phyloP scores from a whole-genome alignment of 768 basidiomycete species.

The Russula dissimulans region DNA sequence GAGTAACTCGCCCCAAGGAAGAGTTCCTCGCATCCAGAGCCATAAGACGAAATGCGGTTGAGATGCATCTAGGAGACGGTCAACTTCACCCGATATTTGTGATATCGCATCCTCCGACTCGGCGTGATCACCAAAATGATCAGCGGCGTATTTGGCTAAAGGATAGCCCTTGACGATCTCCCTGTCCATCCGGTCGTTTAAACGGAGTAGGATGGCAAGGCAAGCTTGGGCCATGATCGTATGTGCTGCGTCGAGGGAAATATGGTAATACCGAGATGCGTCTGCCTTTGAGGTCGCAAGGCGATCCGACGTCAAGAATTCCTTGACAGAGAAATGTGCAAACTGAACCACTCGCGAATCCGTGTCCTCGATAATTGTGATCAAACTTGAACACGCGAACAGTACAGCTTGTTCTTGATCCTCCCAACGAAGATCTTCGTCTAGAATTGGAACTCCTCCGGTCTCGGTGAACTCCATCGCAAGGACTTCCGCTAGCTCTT shows the following conservation, averaged over 20 bases:
- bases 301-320: not conserved
- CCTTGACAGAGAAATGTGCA: constrained; percentile 1
- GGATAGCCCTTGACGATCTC: not conserved
- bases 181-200: not conserved
- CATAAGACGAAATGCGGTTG: not conserved
- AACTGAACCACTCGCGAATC: not conserved
- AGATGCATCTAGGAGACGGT: not conserved
- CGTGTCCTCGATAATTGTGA: not conserved
- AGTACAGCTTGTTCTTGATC: not conserved
- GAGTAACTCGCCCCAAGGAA: not conserved
- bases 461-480: not conserved
- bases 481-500: not conserved
- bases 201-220: not conserved
- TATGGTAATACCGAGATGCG: not conserved
- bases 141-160: not conserved
- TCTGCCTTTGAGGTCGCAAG: not conserved
- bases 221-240: not conserved
- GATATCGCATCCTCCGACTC: not conserved
- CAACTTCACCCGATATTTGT: not conserved
- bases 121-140: not conserved
- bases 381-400: not conserved
- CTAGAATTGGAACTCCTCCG: not conserved
- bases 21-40: not conserved
- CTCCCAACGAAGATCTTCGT: not conserved
- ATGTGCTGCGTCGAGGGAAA: not conserved